Percentiles rank a stretch among this genome's conserved stretches.
These are phyloP conservation scores for Arabidopsis suecica DNA, from an alignment of 345 rosid species.

Conservation along the genomic window DNA sequence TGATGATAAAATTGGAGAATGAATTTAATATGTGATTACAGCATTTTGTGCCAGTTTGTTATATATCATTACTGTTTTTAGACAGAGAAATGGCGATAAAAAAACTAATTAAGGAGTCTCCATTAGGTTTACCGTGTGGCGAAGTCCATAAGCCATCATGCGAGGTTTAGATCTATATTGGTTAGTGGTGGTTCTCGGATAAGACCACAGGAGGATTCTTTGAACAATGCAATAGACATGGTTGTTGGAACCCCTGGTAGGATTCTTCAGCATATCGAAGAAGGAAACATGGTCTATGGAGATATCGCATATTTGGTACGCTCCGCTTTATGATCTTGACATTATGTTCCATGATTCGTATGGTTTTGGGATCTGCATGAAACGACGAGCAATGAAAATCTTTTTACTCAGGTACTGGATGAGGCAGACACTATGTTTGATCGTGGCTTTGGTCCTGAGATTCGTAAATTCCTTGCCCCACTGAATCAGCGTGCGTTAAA, in stretches of 20 bases:
- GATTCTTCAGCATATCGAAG: constrained; percentile 91
- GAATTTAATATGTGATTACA: neutral
- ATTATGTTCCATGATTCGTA: constrained; percentile 3
- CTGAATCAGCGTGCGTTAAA: constrained; percentile 74
- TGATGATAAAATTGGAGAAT: neutral
- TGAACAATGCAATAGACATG: constrained; percentile 86
- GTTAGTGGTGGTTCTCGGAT: constrained; percentile 90
- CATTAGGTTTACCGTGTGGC: constrained; percentile 87
- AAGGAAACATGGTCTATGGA: constrained; percentile 94
- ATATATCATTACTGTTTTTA: neutral
- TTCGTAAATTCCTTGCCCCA: constrained; percentile 85
- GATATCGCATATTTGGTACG: constrained; percentile 74
- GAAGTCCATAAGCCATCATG: constrained; percentile 90
- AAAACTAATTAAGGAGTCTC: constrained; percentile 19
- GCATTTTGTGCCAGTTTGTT: constrained; percentile 5
- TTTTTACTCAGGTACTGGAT: constrained; percentile 76
- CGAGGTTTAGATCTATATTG: constrained; percentile 86
- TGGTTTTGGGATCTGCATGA: neutral
- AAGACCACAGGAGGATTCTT: constrained; percentile 88
- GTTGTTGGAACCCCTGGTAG: constrained; percentile 97
- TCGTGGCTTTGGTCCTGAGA: constrained; percentile 97
- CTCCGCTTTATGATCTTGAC: constrained; percentile 1
- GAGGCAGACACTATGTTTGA: constrained; percentile 99
- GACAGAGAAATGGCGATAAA: constrained; percentile 6
- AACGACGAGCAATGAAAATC: neutral